Conservation (phyloP, 371 early-diverging fungal species). For the Rhizomucor miehei region DNA sequence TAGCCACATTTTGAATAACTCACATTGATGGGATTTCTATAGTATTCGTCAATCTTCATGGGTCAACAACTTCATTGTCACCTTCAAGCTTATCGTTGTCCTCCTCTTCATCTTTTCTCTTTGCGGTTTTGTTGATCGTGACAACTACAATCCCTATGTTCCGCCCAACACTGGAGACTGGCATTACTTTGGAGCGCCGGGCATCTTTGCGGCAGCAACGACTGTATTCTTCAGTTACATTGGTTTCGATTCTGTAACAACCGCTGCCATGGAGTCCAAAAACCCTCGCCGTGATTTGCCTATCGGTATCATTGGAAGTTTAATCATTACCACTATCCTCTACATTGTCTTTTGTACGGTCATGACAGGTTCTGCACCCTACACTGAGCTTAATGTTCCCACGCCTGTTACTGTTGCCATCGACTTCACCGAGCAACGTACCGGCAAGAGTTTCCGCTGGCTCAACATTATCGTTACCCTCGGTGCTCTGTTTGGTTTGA, state of each 20-base stretch:
- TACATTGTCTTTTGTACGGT: slow-evolving; percentile 75
- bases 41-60: slow-evolving; percentile 67
- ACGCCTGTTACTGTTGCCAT: slow-evolving; percentile 74
- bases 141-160: slow-evolving; percentile 79
- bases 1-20: background rate
- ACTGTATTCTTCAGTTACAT: slow-evolving; percentile 88
- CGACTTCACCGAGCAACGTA: slow-evolving; percentile 26
- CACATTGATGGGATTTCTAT: background rate
- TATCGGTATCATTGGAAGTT: slow-evolving; percentile 80
- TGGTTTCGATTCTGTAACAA: slow-evolving; percentile 89
- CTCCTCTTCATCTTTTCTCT: slow-evolving; percentile 77
- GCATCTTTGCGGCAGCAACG: slow-evolving; percentile 75
- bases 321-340: slow-evolving; percentile 72
- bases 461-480: slow-evolving; percentile 68
- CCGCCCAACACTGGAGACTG: slow-evolving; percentile 59
- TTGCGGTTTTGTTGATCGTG: slow-evolving; percentile 58
- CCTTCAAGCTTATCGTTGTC: slow-evolving; percentile 71
- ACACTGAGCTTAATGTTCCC: slow-evolving; percentile 41
- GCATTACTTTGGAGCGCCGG: slow-evolving; percentile 64
- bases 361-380: slow-evolving; percentile 73
- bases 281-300: slow-evolving; percentile 85
- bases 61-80: slow-evolving; percentile 70
- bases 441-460: slow-evolving; percentile 57
- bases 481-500: slow-evolving; percentile 78
- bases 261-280: slow-evolving; percentile 82